These are phyloP conservation scores for Fusarium algeriense DNA, from an alignment of 2,329 filamentous ascomycete species.

Conservation along the genomic window DNA sequence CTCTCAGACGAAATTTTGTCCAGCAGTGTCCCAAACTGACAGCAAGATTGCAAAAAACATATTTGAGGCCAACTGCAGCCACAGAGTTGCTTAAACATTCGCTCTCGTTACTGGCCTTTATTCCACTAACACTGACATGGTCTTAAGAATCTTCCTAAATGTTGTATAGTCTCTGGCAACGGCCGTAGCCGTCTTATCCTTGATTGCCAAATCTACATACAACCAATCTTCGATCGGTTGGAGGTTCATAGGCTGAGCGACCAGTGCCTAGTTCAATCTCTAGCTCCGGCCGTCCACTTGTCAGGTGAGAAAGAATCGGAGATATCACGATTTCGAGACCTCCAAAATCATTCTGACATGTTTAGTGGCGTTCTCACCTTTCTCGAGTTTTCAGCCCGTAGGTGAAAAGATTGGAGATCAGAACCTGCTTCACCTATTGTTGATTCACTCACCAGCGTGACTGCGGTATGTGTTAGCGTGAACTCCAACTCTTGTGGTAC, in stretches of 20 bases:
- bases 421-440: neutral
- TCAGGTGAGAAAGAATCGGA: constrained; percentile 29
- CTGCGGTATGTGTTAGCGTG: neutral
- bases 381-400: constrained; percentile 29
- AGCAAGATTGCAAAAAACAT: no score
- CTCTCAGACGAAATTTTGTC: neutral
- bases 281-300: constrained; percentile 10
- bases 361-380: constrained; percentile 37
- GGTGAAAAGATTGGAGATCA: constrained; percentile 33
- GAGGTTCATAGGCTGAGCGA: no score
- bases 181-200: neutral
- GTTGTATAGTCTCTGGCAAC: neutral
- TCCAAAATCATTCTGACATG: constrained; percentile 36
- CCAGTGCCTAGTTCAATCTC: neutral
- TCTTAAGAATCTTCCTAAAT: neutral
- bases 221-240: no score
- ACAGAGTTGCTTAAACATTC: neutral
- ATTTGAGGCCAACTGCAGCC: no score
- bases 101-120: neutral
- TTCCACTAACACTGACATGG: neutral
- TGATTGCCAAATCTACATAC: neutral
- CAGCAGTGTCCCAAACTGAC: no score
- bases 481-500: constrained; percentile 23
- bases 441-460: constrained; percentile 15
- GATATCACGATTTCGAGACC: constrained; percentile 11